Evolutionary conservation across 1,139 yeast species (phyloP).

Genomic region (Debaryomyces subglobosus): DNA sequence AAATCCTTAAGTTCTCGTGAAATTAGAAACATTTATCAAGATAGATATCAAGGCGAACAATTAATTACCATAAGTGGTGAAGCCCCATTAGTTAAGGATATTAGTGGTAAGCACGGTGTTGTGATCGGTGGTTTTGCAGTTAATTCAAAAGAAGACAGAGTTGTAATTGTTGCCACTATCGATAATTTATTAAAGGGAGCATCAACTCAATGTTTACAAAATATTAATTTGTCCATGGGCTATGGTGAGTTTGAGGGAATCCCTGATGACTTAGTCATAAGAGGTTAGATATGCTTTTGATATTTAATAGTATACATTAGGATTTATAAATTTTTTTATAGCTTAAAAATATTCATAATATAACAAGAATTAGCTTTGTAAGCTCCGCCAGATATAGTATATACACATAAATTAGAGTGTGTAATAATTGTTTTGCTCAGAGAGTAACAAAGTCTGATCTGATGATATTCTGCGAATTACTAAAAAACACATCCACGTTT

Average conservation of each 20-base stretch:
- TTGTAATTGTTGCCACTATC: slow-evolving; percentile 91
- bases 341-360: not conserved
- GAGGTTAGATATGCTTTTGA: slow-evolving; percentile 37
- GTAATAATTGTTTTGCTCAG: not conserved
- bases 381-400: not conserved
- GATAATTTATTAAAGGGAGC: slow-evolving; percentile 98
- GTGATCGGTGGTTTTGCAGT: slow-evolving; percentile 96
- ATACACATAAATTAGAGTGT: not conserved
- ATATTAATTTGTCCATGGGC: slow-evolving; percentile 85
- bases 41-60: slow-evolving; percentile 85
- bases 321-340: not conserved
- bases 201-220: slow-evolving; percentile 96
- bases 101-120: slow-evolving; percentile 92
- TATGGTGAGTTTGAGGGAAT: slow-evolving; percentile 96
- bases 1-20: slow-evolving; percentile 77
- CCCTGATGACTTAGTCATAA: slow-evolving; percentile 60
- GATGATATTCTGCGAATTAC: not conserved
- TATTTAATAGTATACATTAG: not conserved
- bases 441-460: too few species aligned
- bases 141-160: slow-evolving; percentile 83
- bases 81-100: slow-evolving; percentile 89
- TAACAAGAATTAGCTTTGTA: not conserved
- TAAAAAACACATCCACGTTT: slow-evolving; percentile 2
- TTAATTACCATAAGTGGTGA: slow-evolving; percentile 84
- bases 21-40: slow-evolving; percentile 82